Conservation (phyloP, 768 basidiomycete species). For the Macrolepiota dolichaula region DNA sequence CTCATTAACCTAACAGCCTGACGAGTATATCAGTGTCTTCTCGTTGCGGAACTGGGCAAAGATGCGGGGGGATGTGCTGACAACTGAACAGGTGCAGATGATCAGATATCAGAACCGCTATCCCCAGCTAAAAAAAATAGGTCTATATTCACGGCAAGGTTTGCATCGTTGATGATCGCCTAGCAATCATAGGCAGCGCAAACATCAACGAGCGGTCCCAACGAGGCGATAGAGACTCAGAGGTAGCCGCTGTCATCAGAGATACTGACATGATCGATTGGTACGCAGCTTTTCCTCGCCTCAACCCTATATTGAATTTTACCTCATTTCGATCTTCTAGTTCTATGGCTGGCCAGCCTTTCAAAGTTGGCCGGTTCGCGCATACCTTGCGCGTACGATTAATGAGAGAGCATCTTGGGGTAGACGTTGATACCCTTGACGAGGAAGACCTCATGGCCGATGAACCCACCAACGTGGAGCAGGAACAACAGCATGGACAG, state of each 20-base stretch:
- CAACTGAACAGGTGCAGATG: constrained; percentile 77
- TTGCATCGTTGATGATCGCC: constrained; percentile 90
- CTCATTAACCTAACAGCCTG: constrained; percentile 53
- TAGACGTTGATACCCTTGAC: constrained; percentile 87
- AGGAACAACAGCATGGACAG: constrained; percentile 54
- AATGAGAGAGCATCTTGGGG: constrained; percentile 95
- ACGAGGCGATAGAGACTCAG: constrained; percentile 95
- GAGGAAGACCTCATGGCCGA: constrained; percentile 67
- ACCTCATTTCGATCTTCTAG: constrained; percentile 35
- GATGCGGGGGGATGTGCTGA: constrained; percentile 75
- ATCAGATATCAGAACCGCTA: neutral
- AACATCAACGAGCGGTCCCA: constrained; percentile 98
- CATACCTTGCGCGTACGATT: constrained; percentile 90
- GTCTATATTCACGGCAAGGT: constrained; percentile 91
- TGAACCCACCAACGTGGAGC: constrained; percentile 45
- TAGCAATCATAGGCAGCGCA: constrained; percentile 92
- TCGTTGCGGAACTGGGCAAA: constrained; percentile 93
- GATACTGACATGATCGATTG: constrained; percentile 96
- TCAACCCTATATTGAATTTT: neutral
- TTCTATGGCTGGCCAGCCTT: constrained; percentile 91
- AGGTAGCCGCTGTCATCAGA: constrained; percentile 86
- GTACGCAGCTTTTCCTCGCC: constrained; percentile 17
- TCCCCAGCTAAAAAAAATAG: constrained; percentile 27
- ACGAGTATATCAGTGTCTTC: constrained; percentile 89
- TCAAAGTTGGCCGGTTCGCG: constrained; percentile 95